phyloP scores from a whole-genome alignment of 805 yeast species.

The Metschnikowia kofuensis region DNA sequence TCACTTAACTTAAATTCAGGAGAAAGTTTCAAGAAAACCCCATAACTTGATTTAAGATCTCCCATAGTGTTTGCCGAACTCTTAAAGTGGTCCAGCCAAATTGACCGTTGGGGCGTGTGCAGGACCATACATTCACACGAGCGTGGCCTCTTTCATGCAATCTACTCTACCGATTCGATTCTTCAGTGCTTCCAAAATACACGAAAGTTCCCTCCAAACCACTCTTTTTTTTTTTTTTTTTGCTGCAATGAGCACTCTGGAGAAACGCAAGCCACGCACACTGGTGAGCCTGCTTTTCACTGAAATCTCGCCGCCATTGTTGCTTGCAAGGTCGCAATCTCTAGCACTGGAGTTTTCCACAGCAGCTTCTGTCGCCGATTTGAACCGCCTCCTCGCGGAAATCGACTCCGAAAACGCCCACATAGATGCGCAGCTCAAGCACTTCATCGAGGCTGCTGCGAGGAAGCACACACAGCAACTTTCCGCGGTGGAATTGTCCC shows the following conservation, averaged over 20 bases:
- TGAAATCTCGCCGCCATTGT: constrained; percentile 8
- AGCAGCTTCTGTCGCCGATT: constrained; percentile 30
- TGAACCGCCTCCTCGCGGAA: constrained; percentile 23
- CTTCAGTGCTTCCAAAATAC: too few relatives aligned
- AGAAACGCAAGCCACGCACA: not conserved
- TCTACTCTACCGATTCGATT: too few relatives aligned
- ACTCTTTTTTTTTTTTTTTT: too few relatives aligned
- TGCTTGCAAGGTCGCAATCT: constrained; percentile 6
- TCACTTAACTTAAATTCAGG: too few relatives aligned
- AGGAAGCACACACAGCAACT: constrained; percentile 36
- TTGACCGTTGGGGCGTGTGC: too few relatives aligned
- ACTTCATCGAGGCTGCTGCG: constrained; percentile 23
- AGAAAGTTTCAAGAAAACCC: too few relatives aligned
- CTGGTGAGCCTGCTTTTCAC: constrained; percentile 13
- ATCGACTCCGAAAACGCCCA: constrained; percentile 26
- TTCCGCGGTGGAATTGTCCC: constrained; percentile 52
- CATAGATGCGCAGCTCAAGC: constrained; percentile 27
- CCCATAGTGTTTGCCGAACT: too few relatives aligned
- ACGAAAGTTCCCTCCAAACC: too few relatives aligned
- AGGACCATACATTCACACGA: too few relatives aligned
- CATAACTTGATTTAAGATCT: too few relatives aligned
- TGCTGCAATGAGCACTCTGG: not conserved
- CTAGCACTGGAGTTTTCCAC: constrained; percentile 14
- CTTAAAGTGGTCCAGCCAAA: too few relatives aligned
- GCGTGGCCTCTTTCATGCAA: too few relatives aligned